phyloP scores from a whole-genome alignment of 257 asterid genomes.

The Fraxinus americana region DNA sequence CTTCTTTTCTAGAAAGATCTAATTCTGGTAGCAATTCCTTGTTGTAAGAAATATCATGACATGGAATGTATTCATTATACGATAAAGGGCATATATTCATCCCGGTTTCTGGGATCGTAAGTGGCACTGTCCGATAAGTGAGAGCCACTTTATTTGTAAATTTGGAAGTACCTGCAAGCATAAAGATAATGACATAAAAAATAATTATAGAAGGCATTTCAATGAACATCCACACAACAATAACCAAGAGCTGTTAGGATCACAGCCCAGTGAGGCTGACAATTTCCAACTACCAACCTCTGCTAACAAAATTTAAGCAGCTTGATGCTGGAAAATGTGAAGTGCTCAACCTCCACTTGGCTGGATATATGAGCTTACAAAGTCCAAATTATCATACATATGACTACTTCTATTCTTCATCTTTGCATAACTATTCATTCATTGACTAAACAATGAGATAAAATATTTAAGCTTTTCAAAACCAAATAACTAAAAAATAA shows the following conservation, averaged over 20 bases:
- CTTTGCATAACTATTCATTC: neutral
- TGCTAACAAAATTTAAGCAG: neutral
- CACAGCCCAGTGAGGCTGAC: neutral
- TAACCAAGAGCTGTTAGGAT: neutral
- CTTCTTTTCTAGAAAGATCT: conserved; percentile 75
- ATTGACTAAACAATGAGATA: neutral
- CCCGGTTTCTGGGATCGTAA: conserved; percentile 66
- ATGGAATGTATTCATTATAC: conserved; percentile 82
- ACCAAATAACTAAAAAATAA: neutral
- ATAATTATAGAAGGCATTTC: conserved; percentile 3
- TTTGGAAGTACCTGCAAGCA: conserved; percentile 41
- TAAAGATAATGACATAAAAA: conserved; percentile 7
- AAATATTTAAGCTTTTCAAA: neutral
- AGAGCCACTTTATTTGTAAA: conserved; percentile 67
- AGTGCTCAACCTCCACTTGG: neutral
- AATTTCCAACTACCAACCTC: neutral
- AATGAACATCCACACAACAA: conserved; percentile 1
- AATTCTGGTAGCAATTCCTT: conserved; percentile 63
- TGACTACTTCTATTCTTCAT: neutral
- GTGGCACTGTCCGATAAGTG: conserved; percentile 59
- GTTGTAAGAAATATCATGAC: conserved; percentile 74
- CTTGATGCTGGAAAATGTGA: neutral
- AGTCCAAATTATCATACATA: neutral
- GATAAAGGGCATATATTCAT: conserved; percentile 71
- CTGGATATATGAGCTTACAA: neutral